Evolutionary conservation across 1,284 basidiomycete species (phyloP).

Genomic region (Puccinia triticina): DNA sequence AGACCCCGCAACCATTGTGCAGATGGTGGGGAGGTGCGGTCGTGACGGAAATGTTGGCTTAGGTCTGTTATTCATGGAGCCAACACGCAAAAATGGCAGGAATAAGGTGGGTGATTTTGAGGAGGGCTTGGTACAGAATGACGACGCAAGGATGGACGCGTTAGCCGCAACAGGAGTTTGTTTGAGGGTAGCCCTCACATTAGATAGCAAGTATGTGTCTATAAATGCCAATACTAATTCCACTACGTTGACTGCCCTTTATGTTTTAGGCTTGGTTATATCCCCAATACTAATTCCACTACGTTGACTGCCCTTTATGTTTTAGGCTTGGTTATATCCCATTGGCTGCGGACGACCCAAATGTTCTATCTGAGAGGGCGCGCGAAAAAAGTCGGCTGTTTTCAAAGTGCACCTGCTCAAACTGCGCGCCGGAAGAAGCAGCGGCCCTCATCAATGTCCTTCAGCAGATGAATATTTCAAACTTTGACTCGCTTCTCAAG

Average conservation of each 20-base stretch:
- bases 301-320: not conserved
- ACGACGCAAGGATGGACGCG: not conserved
- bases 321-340: slow-evolving; percentile 12
- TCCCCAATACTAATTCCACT: too few relatives aligned
- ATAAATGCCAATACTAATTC: too few relatives aligned
- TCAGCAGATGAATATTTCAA: not conserved
- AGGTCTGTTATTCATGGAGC: not conserved
- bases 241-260: too few relatives aligned
- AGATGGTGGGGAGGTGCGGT: slow-evolving; percentile 9
- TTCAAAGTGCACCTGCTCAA: not conserved
- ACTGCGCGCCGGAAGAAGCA: not conserved
- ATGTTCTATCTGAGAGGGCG: not conserved
- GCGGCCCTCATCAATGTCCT: not conserved
- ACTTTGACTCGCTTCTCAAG: not conserved
- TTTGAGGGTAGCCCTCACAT: not conserved
- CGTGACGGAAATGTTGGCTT: not conserved
- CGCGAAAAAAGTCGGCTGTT: not conserved
- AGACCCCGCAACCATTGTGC: not conserved
- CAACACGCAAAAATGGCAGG: not conserved
- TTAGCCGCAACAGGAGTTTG: not conserved
- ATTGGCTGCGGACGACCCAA: not conserved
- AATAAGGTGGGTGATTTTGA: not conserved
- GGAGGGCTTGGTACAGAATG: not conserved
- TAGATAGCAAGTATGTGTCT: too few relatives aligned
- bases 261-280: not conserved